These are phyloP conservation scores for Blakeslea trispora DNA, from an alignment of 371 early-diverging fungal species.

Conservation along the genomic window DNA sequence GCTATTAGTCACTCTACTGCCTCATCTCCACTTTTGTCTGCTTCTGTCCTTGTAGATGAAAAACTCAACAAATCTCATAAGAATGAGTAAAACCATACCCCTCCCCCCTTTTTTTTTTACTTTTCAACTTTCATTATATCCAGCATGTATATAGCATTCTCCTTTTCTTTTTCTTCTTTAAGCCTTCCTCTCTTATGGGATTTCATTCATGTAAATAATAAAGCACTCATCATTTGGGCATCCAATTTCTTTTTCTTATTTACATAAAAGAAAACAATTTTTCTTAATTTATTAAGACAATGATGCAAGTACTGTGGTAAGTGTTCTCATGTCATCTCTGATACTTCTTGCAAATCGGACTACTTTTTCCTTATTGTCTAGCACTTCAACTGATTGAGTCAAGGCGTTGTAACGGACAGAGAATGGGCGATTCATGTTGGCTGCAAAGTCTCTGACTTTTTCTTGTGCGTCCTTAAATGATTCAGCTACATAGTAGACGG, in stretches of 20 bases:
- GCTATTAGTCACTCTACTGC: too few relatives aligned
- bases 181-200: too few relatives aligned
- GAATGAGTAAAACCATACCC: too few relatives aligned
- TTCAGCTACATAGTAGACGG: constrained; percentile 94
- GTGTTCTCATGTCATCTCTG: constrained; percentile 70
- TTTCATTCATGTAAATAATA: constrained; percentile 8
- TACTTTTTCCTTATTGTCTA: constrained; percentile 81
- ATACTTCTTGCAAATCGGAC: constrained; percentile 77
- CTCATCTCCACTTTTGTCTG: too few relatives aligned
- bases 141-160: not conserved
- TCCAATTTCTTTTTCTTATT: too few relatives aligned
- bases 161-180: too few relatives aligned
- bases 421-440: constrained; percentile 81
- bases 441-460: constrained; percentile 87
- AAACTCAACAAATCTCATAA: not conserved
- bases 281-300: constrained; percentile 25
- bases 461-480: constrained; percentile 92
- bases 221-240: too few relatives aligned
- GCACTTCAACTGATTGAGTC: constrained; percentile 88
- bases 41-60: too few relatives aligned
- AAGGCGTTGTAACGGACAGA: constrained; percentile 90
- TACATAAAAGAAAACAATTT: too few relatives aligned
- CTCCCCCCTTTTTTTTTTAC: not conserved
- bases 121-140: too few relatives aligned
- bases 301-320: constrained; percentile 70